Conservation (phyloP, 495 filamentous ascomycete genomes). For the Cladorrhinum samala region DNA sequence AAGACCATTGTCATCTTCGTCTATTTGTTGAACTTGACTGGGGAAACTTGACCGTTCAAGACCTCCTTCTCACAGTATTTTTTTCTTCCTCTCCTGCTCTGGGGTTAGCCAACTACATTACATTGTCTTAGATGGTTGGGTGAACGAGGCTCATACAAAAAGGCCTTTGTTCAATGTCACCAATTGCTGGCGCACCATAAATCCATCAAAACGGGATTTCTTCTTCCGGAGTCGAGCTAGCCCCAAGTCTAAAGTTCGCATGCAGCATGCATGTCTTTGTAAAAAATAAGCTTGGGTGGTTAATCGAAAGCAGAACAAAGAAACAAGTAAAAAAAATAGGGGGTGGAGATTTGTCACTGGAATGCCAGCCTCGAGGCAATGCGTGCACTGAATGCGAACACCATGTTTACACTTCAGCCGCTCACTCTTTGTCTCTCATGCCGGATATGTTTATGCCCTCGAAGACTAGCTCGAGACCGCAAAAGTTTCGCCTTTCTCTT, state of each 20-base stretch:
- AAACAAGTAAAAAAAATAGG: background rate
- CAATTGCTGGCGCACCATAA: too few species aligned
- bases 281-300: background rate
- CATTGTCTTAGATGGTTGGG: too few species aligned
- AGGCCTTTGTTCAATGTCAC: too few species aligned
- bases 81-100: too few species aligned
- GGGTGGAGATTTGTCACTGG: background rate
- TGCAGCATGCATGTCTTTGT: background rate
- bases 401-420: background rate
- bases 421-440: slow-evolving; percentile 1
- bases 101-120: too few species aligned
- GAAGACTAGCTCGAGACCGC: background rate
- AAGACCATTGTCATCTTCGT: too few species aligned
- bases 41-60: too few species aligned
- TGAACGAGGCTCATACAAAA: too few species aligned
- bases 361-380: too few species aligned
- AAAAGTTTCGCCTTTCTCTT: background rate
- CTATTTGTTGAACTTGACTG: too few species aligned
- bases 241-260: background rate
- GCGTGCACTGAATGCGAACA: background rate
- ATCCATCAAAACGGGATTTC: too few species aligned
- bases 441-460: slow-evolving; percentile 1
- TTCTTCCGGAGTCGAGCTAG: background rate
- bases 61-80: too few species aligned
- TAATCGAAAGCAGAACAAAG: background rate